Base-by-base conservation (phyloP, 352 stramenopile species). In the Phytophthora meadii region DNA sequence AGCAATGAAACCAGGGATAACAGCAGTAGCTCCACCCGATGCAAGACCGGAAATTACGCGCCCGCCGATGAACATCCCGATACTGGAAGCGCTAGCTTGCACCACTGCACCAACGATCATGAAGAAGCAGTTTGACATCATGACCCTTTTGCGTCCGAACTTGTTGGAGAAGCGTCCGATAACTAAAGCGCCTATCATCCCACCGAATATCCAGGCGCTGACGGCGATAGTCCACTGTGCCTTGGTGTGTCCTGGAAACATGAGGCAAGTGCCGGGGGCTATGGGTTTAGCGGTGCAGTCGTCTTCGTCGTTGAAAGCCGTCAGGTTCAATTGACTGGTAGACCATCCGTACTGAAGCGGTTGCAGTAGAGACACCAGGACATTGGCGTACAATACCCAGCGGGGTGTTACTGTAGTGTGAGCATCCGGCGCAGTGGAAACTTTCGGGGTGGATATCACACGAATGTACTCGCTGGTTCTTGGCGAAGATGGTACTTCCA, bases 331-430 rank as follows among this genome's bases (percentile, higher is more conserved):
- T 52, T 87, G 74, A 24, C 73, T 72, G 15, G 80, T 61, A 11
- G 69, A 77, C 80, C 80, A 88, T 48, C 80, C 80, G 57, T 77
- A 82, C 58, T 89, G 78, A 41, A 82, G 64, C 15, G 72, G 65
- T 17, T 81, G 65, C 30, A 84, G 56, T 4, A 81, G 60, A 46
- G 68, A 47, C 36, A 82, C 50, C 8, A 67, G 36, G 4, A 74
- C 52, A 45, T 65, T 81, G 12, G 69, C 51, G 54, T 86, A 84
- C 27, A 87, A 68, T 36, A 74, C 59, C 47, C 47, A 54, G 5
- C 47, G 47, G n/a, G 47, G 47, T 11, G 19, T 30, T 30, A 54
- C 19, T 0, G 7, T 12, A 10, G 17, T 19, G 47, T 54, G 47
- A 4, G 40, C 47, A 42, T 54, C 25, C 28, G 46, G 45, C n/a